Conservation (phyloP, 257 asterid species). For the Petunia secreta region DNA sequence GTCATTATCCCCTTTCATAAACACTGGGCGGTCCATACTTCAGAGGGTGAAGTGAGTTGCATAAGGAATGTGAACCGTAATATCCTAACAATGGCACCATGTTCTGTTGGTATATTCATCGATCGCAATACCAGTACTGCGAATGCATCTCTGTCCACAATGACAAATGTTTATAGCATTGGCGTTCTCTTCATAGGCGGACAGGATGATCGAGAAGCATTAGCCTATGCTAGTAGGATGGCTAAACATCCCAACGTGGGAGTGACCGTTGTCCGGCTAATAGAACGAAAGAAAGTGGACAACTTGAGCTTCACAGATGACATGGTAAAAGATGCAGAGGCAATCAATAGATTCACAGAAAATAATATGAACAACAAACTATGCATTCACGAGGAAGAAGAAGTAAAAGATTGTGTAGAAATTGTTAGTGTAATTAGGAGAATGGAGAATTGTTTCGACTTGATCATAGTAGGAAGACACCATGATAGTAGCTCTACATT, state of each 20-base stretch:
- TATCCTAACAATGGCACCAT: conserved; percentile 42
- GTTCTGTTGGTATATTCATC: conserved; percentile 47
- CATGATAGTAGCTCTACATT: conserved; percentile 34
- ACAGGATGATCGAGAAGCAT: conserved; percentile 51
- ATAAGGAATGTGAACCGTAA: conserved; percentile 35
- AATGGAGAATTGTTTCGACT: conserved; percentile 36
- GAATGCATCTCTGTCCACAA: not conserved
- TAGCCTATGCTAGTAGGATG: conserved; percentile 45
- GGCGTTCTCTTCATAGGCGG: conserved; percentile 52
- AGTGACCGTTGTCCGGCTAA: conserved; percentile 37
- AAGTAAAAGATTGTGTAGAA: conserved; percentile 37
- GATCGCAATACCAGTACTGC: conserved; percentile 30
- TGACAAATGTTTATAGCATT: conserved; percentile 9
- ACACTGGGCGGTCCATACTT: conserved; percentile 19
- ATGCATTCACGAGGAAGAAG: conserved; percentile 41
- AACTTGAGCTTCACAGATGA: not conserved
- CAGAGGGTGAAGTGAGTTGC: conserved; percentile 18
- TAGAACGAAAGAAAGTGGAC: not conserved
- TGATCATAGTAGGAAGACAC: conserved; percentile 47
- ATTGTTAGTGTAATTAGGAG: conserved; percentile 30
- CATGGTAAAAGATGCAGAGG: conserved; percentile 25
- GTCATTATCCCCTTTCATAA: conserved; percentile 42
- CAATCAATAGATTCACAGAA: conserved; percentile 27
- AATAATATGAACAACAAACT: conserved; percentile 21
- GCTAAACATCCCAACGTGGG: conserved; percentile 33